Evolutionary conservation across 352 stramenopile genomes (phyloP).

Genomic region (Globisporangium uncinulatum): DNA sequence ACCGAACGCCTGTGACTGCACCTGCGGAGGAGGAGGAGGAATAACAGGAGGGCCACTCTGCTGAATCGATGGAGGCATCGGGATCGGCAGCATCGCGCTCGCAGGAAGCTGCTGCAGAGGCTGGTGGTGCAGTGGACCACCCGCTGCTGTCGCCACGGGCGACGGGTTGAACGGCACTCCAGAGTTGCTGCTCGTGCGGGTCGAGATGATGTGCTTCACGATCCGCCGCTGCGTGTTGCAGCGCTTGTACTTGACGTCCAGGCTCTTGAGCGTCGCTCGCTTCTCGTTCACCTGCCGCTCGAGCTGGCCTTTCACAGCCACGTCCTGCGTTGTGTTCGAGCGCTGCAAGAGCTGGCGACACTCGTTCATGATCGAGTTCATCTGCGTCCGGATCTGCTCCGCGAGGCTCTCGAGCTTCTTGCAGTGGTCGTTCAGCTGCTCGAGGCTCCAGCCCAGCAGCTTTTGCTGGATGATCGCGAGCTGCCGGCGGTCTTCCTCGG

Average conservation of each 20-base stretch:
- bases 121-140: not conserved
- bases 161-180: not conserved
- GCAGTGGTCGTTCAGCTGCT: conserved; percentile 73
- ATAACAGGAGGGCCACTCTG: not conserved
- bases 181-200: conserved; percentile 12
- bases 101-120: conserved; percentile 3
- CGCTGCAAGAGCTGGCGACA: conserved; percentile 72
- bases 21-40: not conserved
- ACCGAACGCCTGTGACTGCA: not conserved
- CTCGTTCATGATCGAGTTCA: conserved; percentile 82
- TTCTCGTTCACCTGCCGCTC: conserved; percentile 72
- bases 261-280: conserved; percentile 57
- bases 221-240: conserved; percentile 74
- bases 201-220: conserved; percentile 76
- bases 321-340: conserved; percentile 68
- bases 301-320: conserved; percentile 47
- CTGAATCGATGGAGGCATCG: conserved; percentile 32
- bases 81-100: conserved; percentile 35
- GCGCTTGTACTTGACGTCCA: conserved; percentile 78
- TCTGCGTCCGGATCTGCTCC: conserved; percentile 69
- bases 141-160: not conserved
- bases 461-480: conserved; percentile 70
- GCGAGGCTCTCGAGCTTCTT: conserved; percentile 80
- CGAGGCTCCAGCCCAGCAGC: conserved; percentile 53
- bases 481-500: conserved; percentile 65